Percentiles rank a stretch among this genome's conserved stretches.
phyloP scores from a whole-genome alignment of 805 yeast species.

The Metschnikowia cerradonensis region DNA sequence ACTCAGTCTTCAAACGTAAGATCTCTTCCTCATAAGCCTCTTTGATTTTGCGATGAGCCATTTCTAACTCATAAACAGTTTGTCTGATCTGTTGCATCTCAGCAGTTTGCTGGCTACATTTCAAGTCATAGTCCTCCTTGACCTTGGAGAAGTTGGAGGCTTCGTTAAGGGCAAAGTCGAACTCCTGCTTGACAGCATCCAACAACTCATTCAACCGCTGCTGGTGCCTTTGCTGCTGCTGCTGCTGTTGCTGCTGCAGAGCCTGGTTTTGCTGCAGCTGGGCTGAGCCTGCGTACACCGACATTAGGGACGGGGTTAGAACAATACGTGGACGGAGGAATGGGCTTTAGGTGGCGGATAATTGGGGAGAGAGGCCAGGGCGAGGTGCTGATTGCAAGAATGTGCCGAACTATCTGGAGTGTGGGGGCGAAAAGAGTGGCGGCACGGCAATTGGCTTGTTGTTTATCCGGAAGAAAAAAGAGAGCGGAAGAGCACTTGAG shows the following conservation, averaged over 20 bases:
- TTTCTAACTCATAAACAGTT: slow-evolving; percentile 88
- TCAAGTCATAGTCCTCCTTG: slow-evolving; percentile 88
- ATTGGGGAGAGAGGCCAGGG: not conserved
- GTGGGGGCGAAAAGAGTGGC: slow-evolving; percentile 3
- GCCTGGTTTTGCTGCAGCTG: slow-evolving; percentile 20
- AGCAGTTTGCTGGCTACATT: slow-evolving; percentile 84
- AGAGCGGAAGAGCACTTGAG: slow-evolving; percentile 7
- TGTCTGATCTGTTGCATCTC: slow-evolving; percentile 93
- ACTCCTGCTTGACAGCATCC: slow-evolving; percentile 90
- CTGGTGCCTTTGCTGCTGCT: slow-evolving; percentile 40
- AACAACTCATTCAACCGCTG: slow-evolving; percentile 68
- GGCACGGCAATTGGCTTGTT: slow-evolving; percentile 5
- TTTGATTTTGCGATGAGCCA: slow-evolving; percentile 91
- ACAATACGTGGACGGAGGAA: not conserved
- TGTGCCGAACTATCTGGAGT: not conserved
- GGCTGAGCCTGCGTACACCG: slow-evolving; percentile 19
- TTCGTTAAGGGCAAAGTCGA: slow-evolving; percentile 77
- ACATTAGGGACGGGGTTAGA: slow-evolving; percentile 8
- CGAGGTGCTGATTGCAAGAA: not conserved
- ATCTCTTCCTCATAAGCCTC: slow-evolving; percentile 96
- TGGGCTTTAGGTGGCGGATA: not conserved
- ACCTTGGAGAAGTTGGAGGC: slow-evolving; percentile 83
- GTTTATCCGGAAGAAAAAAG: slow-evolving; percentile 3
- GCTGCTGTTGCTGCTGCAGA: slow-evolving; percentile 26
- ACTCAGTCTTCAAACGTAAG: slow-evolving; percentile 74